Evolutionary conservation across 371 early-diverging fungal species (phyloP).

Genomic region (Zopfochytrium polystomum): DNA sequence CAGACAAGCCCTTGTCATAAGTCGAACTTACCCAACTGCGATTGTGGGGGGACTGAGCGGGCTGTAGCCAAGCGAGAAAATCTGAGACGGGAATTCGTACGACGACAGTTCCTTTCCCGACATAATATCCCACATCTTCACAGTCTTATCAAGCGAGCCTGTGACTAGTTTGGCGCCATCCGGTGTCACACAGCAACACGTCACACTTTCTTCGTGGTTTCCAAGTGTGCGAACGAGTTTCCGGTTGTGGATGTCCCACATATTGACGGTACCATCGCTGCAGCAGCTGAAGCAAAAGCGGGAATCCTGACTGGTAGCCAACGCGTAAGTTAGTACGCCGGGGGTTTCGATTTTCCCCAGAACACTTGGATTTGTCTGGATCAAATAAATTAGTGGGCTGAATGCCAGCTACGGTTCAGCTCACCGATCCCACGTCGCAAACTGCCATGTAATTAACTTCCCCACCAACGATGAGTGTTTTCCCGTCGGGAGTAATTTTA

Average conservation of each 20-base stretch:
- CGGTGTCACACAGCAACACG: constrained; percentile 17
- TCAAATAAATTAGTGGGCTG: too few species aligned
- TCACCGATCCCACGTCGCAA: constrained; percentile 26
- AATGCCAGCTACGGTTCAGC: not conserved
- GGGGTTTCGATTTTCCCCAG: constrained; percentile 27
- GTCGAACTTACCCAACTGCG: constrained; percentile 18
- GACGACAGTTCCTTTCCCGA: constrained; percentile 8
- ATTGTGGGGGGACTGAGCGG: constrained; percentile 14
- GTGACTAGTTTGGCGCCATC: constrained; percentile 15
- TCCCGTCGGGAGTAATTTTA: constrained; percentile 26
- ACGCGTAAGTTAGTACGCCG: constrained; percentile 15
- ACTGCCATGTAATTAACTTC: constrained; percentile 28
- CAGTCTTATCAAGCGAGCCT: constrained; percentile 23
- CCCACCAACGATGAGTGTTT: constrained; percentile 27
- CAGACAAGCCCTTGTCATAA: not conserved
- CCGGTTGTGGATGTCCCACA: constrained; percentile 14
- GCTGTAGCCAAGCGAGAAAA: constrained; percentile 14
- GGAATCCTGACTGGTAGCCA: constrained; percentile 15
- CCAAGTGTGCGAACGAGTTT: constrained; percentile 12
- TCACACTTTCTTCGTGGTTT: constrained; percentile 9
- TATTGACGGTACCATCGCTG: constrained; percentile 17
- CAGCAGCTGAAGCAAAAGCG: constrained; percentile 13
- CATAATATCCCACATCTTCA: constrained; percentile 27
- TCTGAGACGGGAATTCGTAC: constrained; percentile 7
- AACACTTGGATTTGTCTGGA: constrained; percentile 32